phyloP scores from a whole-genome alignment of 768 basidiomycete species.

The Termitomyces sp. region DNA sequence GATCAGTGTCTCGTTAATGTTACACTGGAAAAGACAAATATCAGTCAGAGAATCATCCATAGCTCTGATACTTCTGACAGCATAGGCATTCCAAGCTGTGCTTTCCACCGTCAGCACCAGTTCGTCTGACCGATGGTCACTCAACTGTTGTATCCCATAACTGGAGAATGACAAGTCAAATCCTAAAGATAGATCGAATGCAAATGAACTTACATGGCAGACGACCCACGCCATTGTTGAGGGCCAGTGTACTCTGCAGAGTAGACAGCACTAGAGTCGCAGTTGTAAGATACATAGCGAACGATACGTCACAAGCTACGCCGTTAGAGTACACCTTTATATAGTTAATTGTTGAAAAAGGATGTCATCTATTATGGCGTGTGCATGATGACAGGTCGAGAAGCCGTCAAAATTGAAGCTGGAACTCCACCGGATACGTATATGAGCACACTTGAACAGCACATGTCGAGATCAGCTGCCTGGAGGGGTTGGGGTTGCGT shows the following conservation, averaged over 20 bases:
- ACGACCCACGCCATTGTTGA: constrained; percentile 29
- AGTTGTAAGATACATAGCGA: background rate
- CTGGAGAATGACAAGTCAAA: constrained; percentile 21
- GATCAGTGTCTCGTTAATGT: constrained; percentile 51
- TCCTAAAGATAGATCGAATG: background rate
- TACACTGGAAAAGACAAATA: constrained; percentile 36
- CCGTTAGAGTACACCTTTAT: background rate
- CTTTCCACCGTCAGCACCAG: background rate
- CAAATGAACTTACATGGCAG: constrained; percentile 28
- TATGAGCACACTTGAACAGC: background rate
- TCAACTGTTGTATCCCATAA: constrained; percentile 62
- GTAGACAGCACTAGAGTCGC: background rate
- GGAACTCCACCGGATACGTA: background rate
- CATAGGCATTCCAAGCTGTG: constrained; percentile 67
- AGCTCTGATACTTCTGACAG: constrained; percentile 29
- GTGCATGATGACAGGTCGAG: background rate
- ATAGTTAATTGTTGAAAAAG: background rate
- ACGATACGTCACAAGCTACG: background rate
- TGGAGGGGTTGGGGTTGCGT: background rate
- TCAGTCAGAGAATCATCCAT: background rate
- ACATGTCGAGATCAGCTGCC: background rate
- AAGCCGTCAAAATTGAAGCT: background rate
- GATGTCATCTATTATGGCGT: background rate
- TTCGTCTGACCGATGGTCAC: constrained; percentile 14
- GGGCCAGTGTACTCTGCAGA: background rate